Evolutionary conservation across 2,329 filamentous ascomycete species (phyloP), one percentile per base, ranked within the genome.

Genomic region (Helicocarpus griseus): DNA sequence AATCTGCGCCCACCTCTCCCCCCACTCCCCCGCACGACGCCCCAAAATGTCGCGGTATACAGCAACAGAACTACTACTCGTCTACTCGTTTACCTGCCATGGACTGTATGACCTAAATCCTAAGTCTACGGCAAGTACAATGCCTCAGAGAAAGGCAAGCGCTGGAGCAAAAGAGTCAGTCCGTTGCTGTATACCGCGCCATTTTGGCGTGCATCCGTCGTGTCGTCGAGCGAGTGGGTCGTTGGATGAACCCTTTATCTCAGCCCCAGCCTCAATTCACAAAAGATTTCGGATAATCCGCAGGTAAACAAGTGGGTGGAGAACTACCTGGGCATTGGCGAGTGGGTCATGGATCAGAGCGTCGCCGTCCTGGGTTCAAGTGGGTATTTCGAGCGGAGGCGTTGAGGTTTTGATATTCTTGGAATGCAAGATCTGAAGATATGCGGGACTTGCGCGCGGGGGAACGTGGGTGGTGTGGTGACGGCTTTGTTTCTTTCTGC

Each of bases 301-400:
- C 85, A 90, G 56, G 71, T 93, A 60, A 85, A 86, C 67, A 85
- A 83, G 64, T 97, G 90, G 89, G 82, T 97, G 59, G 86, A 91
- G 65, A 91, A 86, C 68, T 97, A 97, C 69, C 82, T 97, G 40
- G 89, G 89, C 56, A 85, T 96, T 17, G 93, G 93, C 61, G 93
- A 98, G 75, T 95, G 89, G 82, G 87, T 96, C 58, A 95, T 98
- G 89, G 93, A 98, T 70, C 87, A 94, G 74, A 94, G 89, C 28
- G 89, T 97, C 29, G 90, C 90, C 38, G 81, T 97, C 52, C 87
- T 95, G 67, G 86, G 89, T 39, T 85, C 86, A 46, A 94, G 87
- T 66, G 80, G 85, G 54, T 98, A 83, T 73, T 98, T 98, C 68
- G 90, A 96, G 75, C 81, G 93, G 65, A 90, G 53, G 36, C 54